phyloP scores from a whole-genome alignment of 2,329 filamentous ascomycete genomes.

The Catunica adiposa region DNA sequence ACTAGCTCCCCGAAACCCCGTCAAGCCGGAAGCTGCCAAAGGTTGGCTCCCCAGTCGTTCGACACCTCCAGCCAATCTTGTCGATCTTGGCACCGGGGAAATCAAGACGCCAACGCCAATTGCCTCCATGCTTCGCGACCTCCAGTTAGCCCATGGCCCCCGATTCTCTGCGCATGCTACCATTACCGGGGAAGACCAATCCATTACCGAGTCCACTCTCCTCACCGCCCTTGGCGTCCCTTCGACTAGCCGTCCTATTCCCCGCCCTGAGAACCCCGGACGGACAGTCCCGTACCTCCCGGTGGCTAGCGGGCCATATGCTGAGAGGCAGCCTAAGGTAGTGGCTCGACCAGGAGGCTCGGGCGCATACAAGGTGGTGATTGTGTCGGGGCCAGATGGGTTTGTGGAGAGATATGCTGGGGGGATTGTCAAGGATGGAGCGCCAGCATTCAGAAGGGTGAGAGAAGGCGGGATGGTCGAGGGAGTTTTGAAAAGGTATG shows the following conservation, averaged over 20 bases:
- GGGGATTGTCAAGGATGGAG: slow-evolving; percentile 16
- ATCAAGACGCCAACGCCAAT: slow-evolving; percentile 29
- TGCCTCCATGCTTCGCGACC: slow-evolving; percentile 42
- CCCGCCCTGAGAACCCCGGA: slow-evolving; percentile 16
- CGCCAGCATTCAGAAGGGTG: slow-evolving; percentile 11
- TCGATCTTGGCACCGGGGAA: slow-evolving; percentile 16
- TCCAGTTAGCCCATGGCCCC: slow-evolving; percentile 41
- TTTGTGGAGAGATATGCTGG: slow-evolving; percentile 73
- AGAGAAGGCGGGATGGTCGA: slow-evolving; percentile 12
- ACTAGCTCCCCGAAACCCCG: neutral
- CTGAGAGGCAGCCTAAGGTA: slow-evolving; percentile 13
- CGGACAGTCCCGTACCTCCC: slow-evolving; percentile 17
- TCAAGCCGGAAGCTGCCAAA: neutral
- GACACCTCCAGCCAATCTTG: slow-evolving; percentile 1
- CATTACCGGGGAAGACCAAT: slow-evolving; percentile 61
- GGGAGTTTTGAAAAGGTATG: slow-evolving; percentile 10
- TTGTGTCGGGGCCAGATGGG: slow-evolving; percentile 81
- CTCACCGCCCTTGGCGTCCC: slow-evolving; percentile 18
- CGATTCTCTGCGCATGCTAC: slow-evolving; percentile 55
- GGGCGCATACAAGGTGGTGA: slow-evolving; percentile 46
- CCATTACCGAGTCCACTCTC: slow-evolving; percentile 42
- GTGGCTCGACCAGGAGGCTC: slow-evolving; percentile 13
- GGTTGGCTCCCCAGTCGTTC: slow-evolving; percentile 14
- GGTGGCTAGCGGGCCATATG: slow-evolving; percentile 17
- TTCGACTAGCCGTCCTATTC: no score